phyloP scores from a whole-genome alignment of 2,329 filamentous ascomycete genomes.

The Aspergillus novoparasiticus region DNA sequence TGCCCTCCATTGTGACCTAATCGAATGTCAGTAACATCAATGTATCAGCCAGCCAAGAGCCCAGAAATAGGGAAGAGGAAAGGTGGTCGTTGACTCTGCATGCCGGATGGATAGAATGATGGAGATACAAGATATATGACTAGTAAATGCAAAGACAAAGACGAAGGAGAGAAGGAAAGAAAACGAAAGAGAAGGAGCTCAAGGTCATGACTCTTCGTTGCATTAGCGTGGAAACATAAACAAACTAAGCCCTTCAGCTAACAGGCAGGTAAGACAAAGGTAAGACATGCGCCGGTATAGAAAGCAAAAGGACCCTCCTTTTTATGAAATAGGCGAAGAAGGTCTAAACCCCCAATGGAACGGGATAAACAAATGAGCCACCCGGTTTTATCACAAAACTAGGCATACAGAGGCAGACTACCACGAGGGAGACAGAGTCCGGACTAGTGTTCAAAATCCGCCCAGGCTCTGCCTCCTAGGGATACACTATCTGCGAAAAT shows the following conservation, averaged over 20 bases:
- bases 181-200: constrained; percentile 16
- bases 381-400: constrained; percentile 21
- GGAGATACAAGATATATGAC: constrained; percentile 5
- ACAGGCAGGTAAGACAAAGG: constrained; percentile 20
- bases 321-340: constrained; percentile 22
- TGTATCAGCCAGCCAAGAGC: not conserved
- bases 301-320: constrained; percentile 25
- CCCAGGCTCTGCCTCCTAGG: constrained; percentile 16
- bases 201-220: constrained; percentile 44
- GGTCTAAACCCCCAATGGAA: constrained; percentile 17
- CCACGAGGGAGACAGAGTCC: constrained; percentile 15
- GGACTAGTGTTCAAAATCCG: constrained; percentile 16
- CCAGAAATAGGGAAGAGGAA: not conserved
- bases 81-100: not conserved
- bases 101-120: not conserved
- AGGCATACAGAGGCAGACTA: constrained; percentile 16
- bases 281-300: constrained; percentile 29
- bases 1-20: not conserved
- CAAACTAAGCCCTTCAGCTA: constrained; percentile 29
- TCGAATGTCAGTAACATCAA: not conserved
- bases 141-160: constrained; percentile 11
- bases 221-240: constrained; percentile 41
- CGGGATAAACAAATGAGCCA: constrained; percentile 24
- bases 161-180: constrained; percentile 13
- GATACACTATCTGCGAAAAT: constrained; percentile 10